Percentiles rank a stretch among this genome's conserved stretches.
phyloP scores from a whole-genome alignment of 257 asterid species.

The Fraxinus pennsylvanica region DNA sequence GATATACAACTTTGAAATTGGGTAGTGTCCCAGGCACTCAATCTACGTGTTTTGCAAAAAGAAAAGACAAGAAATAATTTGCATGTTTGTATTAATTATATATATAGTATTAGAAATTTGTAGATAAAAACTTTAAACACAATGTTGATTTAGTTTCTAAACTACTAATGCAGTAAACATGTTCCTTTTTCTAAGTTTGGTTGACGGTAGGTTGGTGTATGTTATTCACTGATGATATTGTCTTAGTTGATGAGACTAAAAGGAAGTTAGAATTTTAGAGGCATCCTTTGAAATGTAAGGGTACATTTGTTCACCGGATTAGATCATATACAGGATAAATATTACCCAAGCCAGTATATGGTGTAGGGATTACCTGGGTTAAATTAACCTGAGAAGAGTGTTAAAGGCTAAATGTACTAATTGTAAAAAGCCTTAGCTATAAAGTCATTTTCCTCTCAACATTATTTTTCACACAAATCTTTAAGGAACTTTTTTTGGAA shows the following conservation, averaged over 20 bases:
- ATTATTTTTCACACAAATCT: too few species aligned
- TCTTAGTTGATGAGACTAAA: not conserved
- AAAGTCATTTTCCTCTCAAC: too few species aligned
- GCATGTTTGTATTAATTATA: not conserved
- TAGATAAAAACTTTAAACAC: not conserved
- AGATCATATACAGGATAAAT: too few species aligned
- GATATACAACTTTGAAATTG: constrained; percentile 3
- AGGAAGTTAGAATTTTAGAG: too few species aligned
- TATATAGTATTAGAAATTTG: not conserved
- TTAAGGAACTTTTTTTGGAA: too few species aligned
- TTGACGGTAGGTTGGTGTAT: not conserved
- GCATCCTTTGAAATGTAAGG: too few species aligned
- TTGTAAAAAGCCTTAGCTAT: too few species aligned
- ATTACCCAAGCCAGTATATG: too few species aligned
- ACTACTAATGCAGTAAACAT: not conserved
- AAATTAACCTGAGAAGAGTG: too few species aligned
- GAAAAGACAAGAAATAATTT: not conserved
- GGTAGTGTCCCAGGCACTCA: not conserved
- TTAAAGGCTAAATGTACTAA: too few species aligned
- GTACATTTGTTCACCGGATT: too few species aligned
- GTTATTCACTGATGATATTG: not conserved
- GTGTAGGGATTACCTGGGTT: too few species aligned
- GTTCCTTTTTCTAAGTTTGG: not conserved
- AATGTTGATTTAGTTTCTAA: not conserved
- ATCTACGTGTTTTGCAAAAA: not conserved